Evolutionary conservation across 805 yeast species (phyloP).

Genomic region (Starmerella potacharoeniae): DNA sequence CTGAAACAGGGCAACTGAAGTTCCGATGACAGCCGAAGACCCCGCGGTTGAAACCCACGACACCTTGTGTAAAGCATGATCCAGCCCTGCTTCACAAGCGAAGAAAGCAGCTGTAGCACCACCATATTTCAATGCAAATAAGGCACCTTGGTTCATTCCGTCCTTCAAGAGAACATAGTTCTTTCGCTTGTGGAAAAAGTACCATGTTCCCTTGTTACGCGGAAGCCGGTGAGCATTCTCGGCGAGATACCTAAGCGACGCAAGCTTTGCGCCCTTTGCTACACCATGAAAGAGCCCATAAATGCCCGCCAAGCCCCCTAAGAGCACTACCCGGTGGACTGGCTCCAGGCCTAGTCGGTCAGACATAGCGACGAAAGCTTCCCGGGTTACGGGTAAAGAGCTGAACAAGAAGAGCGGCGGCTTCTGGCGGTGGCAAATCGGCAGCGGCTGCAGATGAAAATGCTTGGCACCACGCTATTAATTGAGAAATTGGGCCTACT

Average conservation of each 20-base stretch:
- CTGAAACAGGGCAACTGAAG: slow-evolving; percentile 38
- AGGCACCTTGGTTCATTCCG: slow-evolving; percentile 42
- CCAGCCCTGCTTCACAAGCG: slow-evolving; percentile 52
- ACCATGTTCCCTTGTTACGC: slow-evolving; percentile 71
- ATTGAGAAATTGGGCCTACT: not conserved
- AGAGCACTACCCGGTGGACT: slow-evolving; percentile 12
- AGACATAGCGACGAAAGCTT: not conserved
- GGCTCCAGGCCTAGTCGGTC: slow-evolving; percentile 17
- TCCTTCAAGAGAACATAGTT: slow-evolving; percentile 57
- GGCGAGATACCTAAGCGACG: slow-evolving; percentile 54
- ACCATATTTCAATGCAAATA: slow-evolving; percentile 35
- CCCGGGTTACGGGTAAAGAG: not conserved
- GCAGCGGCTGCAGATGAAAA: not conserved
- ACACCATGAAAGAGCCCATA: slow-evolving; percentile 38
- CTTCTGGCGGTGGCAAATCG: not conserved
- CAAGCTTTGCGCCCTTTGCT: slow-evolving; percentile 43
- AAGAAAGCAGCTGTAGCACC: slow-evolving; percentile 41
- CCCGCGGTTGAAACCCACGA: slow-evolving; percentile 55
- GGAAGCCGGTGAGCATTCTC: slow-evolving; percentile 79
- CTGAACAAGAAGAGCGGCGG: not conserved
- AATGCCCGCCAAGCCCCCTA: slow-evolving; percentile 17
- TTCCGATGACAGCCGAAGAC: slow-evolving; percentile 45
- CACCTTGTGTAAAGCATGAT: slow-evolving; percentile 39
- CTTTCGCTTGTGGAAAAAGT: slow-evolving; percentile 72
- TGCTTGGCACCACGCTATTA: too few species aligned